These are phyloP conservation scores for Euphorbia celastroides DNA, from an alignment of 441 rosid genomes.

Conservation along the genomic window DNA sequence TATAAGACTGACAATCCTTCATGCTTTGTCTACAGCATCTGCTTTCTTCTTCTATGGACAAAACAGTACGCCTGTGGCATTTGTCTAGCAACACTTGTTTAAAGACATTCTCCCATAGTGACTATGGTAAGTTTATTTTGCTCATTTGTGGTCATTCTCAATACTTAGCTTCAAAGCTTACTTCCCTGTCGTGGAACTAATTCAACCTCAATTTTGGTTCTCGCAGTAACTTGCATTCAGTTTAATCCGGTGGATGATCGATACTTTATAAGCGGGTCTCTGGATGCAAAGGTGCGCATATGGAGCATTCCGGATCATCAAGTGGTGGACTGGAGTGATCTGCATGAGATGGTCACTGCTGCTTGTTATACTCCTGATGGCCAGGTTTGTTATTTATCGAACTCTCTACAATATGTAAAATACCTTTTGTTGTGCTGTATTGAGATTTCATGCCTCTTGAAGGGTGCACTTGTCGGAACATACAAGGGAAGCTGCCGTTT, in stretches of 20 bases:
- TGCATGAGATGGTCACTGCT: constrained; percentile 77
- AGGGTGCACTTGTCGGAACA: constrained; percentile 80
- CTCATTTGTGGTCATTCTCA: not conserved
- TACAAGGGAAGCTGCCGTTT: constrained; percentile 64
- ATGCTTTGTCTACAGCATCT: constrained; percentile 27
- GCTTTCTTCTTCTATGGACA: constrained; percentile 61
- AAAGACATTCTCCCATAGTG: constrained; percentile 53
- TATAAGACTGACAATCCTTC: constrained; percentile 7
- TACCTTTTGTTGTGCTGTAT: not conserved
- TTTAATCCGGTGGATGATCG: constrained; percentile 82
- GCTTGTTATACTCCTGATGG: constrained; percentile 87
- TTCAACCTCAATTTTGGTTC: constrained; percentile 23
- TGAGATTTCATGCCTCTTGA: constrained; percentile 17
- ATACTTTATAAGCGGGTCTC: constrained; percentile 85
- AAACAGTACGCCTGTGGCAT: constrained; percentile 67
- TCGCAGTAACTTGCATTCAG: constrained; percentile 71
- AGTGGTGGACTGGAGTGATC: constrained; percentile 80
- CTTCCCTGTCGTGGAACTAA: no score
- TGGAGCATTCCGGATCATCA: constrained; percentile 64
- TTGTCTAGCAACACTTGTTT: constrained; percentile 51
- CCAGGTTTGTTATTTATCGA: constrained; percentile 49
- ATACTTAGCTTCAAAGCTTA: not conserved
- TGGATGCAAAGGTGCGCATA: constrained; percentile 93
- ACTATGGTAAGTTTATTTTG: constrained; percentile 49
- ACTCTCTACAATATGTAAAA: constrained; percentile 1